Evolutionary conservation across 306 rosid species (phyloP), one percentile per base, ranked within the genome.

Genomic region (Castanopsis chinensis): DNA sequence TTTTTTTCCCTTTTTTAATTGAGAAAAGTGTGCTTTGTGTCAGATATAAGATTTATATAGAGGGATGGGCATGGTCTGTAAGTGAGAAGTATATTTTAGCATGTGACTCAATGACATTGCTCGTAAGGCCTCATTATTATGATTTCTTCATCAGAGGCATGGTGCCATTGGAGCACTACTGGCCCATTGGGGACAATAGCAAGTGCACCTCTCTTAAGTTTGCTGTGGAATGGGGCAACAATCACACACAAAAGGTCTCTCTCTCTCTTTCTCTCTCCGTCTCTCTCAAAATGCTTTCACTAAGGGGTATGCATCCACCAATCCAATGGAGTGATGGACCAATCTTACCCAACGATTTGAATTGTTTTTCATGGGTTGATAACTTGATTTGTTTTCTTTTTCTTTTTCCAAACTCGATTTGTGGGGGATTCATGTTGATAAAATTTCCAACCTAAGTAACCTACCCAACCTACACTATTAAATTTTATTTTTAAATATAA

Each of bases 151-250:
- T 78, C 6, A 85, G 97, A 79, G 91, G 89, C 54, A 75, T 93
- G 82, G 72, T 80, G 45, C 98, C 98, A 65, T 45, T 84, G 83
- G 85, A 87, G 19, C 94, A 93, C 79, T 93, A 88, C 37, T 93
- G 97, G 98, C 97, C 98, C 4, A 91, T 91, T 55, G 70, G 85
- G 30, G 88, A 81, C 76, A 76, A 56, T 9, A 63, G 65, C 79
- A 90, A 87, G 81, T 93, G 98, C 85, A 73, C 87, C 57, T 91
- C 98, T 71, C 91, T 93, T 53, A 85, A 88, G 72, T 87, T 85
- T 76, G 97, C 91, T 9, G 98, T 91, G 2, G 84, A 91, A 28
- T 93, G 98, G 98, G 97, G 97, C 59, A 93, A 93, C 81, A 86
- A 75, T 69, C 82, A 93, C 78, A 68, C 84, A 0, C 69, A 80